These are phyloP conservation scores for Chytriomyces sp. DNA, from an alignment of 192 early-diverging fungal species.

Conservation along the genomic window DNA sequence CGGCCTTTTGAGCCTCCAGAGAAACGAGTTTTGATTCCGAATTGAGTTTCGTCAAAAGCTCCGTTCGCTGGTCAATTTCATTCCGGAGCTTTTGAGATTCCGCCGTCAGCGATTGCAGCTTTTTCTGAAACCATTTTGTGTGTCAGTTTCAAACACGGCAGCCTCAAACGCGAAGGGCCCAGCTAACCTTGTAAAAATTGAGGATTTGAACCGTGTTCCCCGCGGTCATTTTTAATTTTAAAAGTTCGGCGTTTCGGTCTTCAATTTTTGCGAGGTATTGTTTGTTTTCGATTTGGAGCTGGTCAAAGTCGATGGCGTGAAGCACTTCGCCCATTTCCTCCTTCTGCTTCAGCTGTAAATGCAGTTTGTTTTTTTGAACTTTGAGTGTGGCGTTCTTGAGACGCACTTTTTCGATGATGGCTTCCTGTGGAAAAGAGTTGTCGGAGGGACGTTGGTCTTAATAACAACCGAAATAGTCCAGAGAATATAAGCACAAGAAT, in stretches of 20 bases:
- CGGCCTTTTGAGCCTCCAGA: slow-evolving; percentile 48
- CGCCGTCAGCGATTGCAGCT: slow-evolving; percentile 50
- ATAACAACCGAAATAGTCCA: not conserved
- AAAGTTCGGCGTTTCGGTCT: slow-evolving; percentile 62
- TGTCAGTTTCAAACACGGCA: not conserved
- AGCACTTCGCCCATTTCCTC: slow-evolving; percentile 73
- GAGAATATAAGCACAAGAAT: not conserved
- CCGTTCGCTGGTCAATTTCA: slow-evolving; percentile 55
- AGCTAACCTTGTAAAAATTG: slow-evolving; percentile 61
- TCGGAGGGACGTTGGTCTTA: not conserved
- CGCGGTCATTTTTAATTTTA: slow-evolving; percentile 70
- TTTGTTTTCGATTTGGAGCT: slow-evolving; percentile 71
- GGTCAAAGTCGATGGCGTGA: slow-evolving; percentile 71
- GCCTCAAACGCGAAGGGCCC: not conserved
- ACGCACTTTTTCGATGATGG: slow-evolving; percentile 64
- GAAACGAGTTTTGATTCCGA: slow-evolving; percentile 50
- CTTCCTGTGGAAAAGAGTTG: slow-evolving; percentile 43
- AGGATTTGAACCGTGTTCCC: slow-evolving; percentile 65
- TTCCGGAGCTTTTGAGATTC: slow-evolving; percentile 48
- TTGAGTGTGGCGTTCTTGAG: slow-evolving; percentile 67
- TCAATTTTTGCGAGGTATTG: slow-evolving; percentile 69
- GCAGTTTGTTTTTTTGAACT: slow-evolving; percentile 66
- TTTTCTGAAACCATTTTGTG: slow-evolving; percentile 41
- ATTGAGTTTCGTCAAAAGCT: slow-evolving; percentile 54
- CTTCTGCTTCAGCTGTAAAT: slow-evolving; percentile 69